These are phyloP conservation scores for Pilobolus umbonatus DNA, from an alignment of 192 early-diverging fungal species.

Conservation along the genomic window DNA sequence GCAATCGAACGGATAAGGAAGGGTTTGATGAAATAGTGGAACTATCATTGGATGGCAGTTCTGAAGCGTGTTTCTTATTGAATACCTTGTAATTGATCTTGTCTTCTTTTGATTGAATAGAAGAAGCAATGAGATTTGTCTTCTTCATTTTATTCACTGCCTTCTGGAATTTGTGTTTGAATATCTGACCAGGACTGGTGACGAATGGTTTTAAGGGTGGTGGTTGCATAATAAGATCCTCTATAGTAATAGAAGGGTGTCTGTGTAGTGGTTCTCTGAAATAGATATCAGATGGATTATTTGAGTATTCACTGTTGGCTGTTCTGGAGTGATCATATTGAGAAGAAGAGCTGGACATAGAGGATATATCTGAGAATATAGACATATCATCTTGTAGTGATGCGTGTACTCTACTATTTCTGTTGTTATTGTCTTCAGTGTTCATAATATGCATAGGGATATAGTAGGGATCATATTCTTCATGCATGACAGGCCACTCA, in stretches of 20 bases:
- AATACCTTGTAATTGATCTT: neutral
- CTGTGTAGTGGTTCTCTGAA: no score
- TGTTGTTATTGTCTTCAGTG: neutral
- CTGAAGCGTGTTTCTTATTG: neutral
- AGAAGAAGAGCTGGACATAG: neutral
- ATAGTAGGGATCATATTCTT: constrained; percentile 1
- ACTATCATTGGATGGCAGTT: neutral
- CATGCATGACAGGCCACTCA: neutral
- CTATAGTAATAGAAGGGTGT: neutral
- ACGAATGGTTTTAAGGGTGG: neutral
- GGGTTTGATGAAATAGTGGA: neutral
- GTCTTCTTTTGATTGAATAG: neutral
- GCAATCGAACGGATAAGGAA: neutral
- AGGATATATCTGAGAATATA: no score
- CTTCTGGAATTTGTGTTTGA: neutral
- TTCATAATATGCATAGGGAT: no score
- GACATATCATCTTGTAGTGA: no score
- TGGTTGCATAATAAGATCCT: neutral
- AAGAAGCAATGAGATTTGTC: no score
- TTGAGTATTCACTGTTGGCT: neutral
- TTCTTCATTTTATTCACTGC: constrained; percentile 8
- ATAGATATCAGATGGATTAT: neutral
- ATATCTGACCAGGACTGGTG: neutral
- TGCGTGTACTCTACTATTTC: neutral
- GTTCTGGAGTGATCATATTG: neutral